These are phyloP conservation scores for Truncatella angustata DNA, from an alignment of 2,329 filamentous ascomycete species.

Conservation along the genomic window DNA sequence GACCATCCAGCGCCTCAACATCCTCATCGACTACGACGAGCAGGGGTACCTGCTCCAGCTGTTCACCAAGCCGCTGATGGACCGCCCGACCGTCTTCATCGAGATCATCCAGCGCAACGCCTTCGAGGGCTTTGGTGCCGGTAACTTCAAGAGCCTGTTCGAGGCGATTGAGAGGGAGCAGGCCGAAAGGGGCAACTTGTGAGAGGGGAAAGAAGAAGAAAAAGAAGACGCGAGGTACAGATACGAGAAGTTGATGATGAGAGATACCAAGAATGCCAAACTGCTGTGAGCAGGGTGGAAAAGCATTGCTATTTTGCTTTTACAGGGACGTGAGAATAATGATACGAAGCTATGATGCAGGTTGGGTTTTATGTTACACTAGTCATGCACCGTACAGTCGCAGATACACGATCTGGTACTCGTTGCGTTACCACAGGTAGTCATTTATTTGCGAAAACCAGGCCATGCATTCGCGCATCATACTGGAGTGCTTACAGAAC, in stretches of 20 bases:
- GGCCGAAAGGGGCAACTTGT: constrained; percentile 79
- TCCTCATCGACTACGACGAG: constrained; percentile 94
- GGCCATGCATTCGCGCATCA: not conserved
- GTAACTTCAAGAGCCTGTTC: constrained; percentile 93
- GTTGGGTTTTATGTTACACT: not conserved
- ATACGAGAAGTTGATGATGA: not conserved
- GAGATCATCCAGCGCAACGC: constrained; percentile 93
- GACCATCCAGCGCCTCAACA: constrained; percentile 72
- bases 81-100: constrained; percentile 91
- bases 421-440: not conserved
- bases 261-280: not conserved
- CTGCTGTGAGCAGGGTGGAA: not conserved
- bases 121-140: constrained; percentile 89
- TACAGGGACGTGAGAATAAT: not conserved
- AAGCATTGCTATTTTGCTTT: not conserved
- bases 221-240: not conserved
- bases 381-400: not conserved
- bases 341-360: not conserved
- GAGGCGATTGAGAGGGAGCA: constrained; percentile 96
- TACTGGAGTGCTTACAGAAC: not conserved
- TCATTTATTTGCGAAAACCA: not conserved
- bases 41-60: constrained; percentile 77
- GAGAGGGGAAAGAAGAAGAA: constrained; percentile 17
- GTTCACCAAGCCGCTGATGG: constrained; percentile 86
- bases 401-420: not conserved